A percentile compares a stretch with the other conserved stretches of the same genome.
phyloP scores from a whole-genome alignment of 2,329 filamentous ascomycete species.

The Alternaria brassicicola region DNA sequence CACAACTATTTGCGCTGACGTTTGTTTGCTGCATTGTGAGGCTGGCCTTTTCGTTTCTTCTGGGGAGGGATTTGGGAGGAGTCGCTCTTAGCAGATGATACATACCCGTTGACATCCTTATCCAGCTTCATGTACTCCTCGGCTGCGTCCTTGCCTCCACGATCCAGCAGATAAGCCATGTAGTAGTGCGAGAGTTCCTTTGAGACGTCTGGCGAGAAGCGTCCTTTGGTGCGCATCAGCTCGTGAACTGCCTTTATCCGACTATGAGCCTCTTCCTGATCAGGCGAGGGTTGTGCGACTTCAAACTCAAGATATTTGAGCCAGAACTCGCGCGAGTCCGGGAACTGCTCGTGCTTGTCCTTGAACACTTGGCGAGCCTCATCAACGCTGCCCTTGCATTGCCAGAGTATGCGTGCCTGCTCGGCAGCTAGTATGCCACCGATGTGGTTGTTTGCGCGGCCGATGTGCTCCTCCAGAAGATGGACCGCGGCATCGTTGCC shows the following conservation, averaged over 20 bases:
- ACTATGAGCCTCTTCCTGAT: constrained; percentile 67
- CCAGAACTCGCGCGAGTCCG: constrained; percentile 89
- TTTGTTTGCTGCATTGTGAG: constrained; percentile 44
- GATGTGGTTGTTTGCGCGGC: constrained; percentile 73
- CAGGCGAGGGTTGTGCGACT: constrained; percentile 75
- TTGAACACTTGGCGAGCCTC: constrained; percentile 84
- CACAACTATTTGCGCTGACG: constrained; percentile 35
- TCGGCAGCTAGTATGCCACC: constrained; percentile 88
- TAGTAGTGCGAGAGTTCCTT: constrained; percentile 80
- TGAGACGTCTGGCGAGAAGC: constrained; percentile 69
- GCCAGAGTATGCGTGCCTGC: constrained; percentile 87
- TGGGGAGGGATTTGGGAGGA: constrained; percentile 29
- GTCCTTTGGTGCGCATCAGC: constrained; percentile 74
- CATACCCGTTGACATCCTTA: constrained; percentile 78
- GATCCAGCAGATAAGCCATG: constrained; percentile 81
- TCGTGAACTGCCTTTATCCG: constrained; percentile 83
- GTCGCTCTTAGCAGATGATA: constrained; percentile 41
- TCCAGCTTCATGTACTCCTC: constrained; percentile 86
- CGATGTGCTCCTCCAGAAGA: constrained; percentile 79
- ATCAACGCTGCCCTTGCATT: constrained; percentile 77
- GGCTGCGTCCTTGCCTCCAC: constrained; percentile 81
- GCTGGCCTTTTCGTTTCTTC: constrained; percentile 35
- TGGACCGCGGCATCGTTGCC: constrained; percentile 85
- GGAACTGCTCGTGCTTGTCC: constrained; percentile 82
- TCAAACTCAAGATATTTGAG: constrained; percentile 87